Evolutionary conservation across 371 early-diverging fungal genomes (phyloP), one percentile per base, ranked within the genome.

Genomic region (Nematocida sp.): DNA sequence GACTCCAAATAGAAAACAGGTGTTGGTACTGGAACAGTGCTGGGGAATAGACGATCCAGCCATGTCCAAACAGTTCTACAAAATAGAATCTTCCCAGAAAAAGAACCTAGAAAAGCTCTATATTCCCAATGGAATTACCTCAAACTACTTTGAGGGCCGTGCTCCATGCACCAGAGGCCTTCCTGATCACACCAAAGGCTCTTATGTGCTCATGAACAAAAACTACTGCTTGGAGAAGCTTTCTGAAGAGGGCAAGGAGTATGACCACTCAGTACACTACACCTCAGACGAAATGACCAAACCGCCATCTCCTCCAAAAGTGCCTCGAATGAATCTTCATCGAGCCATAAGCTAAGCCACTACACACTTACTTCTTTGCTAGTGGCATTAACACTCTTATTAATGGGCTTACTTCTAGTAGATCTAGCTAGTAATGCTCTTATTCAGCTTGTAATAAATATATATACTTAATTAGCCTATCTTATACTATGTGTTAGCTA

Each of bases 151-250:
- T 9, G 27, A 32, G 21, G 74, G 58, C 1, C 38, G 41, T 1
- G 74, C 74, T 0, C 74, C 74, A 17, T 57, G 55, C 43, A 45
- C 61, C 15, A 9, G 61, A 29, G 19, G 11, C 35, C 43, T 49
- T 57, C 74, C 74, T 60, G 74, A 70, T 31, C 34, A 21, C 0
- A 19, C 41, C 5, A 58, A 57, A 19, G 74, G 74, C 1, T 11
- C 43, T 25, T 70, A 43, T 43, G 21, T 58, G 5, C 48, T 70
- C 25, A 25, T 70, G 25, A 57, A 70, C 31, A 52, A 55, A 13
- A 60, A 57, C 25, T 53, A 38, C 66, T 66, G 66, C 37, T 2
- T 2, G 0, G 29, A 53, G 0, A 15, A n/a, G 0, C 19, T 25
- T 0, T n/a, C 21, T 43, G 25, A 37, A 21, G 51, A 51, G 51